These are phyloP conservation scores for Xylariaceae sp. DNA, from an alignment of 2,329 filamentous ascomycete genomes.

Conservation along the genomic window DNA sequence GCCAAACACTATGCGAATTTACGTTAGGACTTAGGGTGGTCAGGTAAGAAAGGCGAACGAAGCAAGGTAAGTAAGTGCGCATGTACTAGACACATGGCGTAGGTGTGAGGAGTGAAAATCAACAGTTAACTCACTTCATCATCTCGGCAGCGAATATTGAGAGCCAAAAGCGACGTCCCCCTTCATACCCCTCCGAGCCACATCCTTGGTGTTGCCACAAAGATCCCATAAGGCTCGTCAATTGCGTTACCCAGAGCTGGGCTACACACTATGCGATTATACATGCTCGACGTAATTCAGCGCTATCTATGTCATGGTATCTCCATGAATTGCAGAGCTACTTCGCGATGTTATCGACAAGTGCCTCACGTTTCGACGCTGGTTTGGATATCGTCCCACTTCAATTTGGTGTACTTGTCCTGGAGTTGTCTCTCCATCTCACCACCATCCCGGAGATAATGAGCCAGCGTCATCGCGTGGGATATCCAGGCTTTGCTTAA, in stretches of 20 bases:
- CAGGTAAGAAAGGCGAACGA: neutral
- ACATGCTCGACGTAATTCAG: neutral
- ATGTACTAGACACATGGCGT: neutral
- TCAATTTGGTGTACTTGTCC: conserved; percentile 39
- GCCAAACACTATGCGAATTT: neutral
- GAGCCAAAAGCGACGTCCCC: neutral
- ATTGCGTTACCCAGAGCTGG: neutral
- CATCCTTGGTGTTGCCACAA: neutral
- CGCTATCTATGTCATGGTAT: neutral
- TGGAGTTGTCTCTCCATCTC: conserved; percentile 41
- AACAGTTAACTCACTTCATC: neutral
- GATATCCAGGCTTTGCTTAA: conserved; percentile 56
- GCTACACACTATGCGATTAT: neutral
- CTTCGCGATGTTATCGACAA: neutral
- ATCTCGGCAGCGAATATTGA: neutral
- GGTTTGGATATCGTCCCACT: conserved; percentile 6
- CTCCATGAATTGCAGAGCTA: neutral
- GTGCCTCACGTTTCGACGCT: neutral
- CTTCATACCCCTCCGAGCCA: neutral
- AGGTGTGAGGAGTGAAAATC: neutral
- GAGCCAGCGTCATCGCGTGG: conserved; percentile 56
- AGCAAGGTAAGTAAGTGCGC: neutral
- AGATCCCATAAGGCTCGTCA: neutral
- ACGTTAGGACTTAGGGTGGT: neutral
- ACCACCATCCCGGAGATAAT: conserved; percentile 50